Conservation (phyloP, 345 rosid genomes). For the Citrus reticulata region DNA sequence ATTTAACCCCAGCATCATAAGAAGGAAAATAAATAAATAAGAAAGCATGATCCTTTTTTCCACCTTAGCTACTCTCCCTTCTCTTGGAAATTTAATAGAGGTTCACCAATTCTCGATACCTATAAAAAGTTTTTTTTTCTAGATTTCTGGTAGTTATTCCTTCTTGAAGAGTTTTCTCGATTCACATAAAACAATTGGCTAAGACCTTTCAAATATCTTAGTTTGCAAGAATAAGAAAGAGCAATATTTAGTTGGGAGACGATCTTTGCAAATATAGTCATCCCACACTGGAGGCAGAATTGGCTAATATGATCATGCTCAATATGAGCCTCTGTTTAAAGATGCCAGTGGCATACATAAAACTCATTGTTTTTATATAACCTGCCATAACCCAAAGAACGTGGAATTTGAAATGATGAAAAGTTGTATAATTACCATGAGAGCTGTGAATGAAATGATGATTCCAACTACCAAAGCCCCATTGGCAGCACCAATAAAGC, state of each 20-base stretch:
- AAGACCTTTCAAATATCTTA: background rate
- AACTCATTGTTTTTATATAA: background rate
- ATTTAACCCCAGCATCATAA: background rate
- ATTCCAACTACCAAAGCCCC: constrained; percentile 77
- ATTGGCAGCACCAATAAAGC: constrained; percentile 79
- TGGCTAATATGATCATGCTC: background rate
- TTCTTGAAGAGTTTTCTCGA: background rate
- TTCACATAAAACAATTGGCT: background rate
- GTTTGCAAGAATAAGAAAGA: too few species aligned
- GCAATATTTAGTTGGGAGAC: background rate
- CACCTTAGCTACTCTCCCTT: background rate
- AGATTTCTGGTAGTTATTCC: background rate
- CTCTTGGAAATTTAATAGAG: background rate
- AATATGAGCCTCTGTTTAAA: background rate
- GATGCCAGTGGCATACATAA: background rate
- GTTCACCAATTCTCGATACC: background rate
- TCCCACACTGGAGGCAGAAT: background rate
- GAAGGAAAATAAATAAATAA: too few species aligned
- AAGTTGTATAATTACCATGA: constrained; percentile 54
- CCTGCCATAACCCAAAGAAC: background rate
- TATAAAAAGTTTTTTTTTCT: background rate
- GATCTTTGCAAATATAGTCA: background rate
- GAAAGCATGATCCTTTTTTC: background rate
- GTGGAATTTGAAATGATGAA: background rate
- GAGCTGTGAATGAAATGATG: constrained; percentile 67